These are phyloP conservation scores for Jamesozyma spencerorum DNA, from an alignment of 805 yeast species.

Conservation along the genomic window DNA sequence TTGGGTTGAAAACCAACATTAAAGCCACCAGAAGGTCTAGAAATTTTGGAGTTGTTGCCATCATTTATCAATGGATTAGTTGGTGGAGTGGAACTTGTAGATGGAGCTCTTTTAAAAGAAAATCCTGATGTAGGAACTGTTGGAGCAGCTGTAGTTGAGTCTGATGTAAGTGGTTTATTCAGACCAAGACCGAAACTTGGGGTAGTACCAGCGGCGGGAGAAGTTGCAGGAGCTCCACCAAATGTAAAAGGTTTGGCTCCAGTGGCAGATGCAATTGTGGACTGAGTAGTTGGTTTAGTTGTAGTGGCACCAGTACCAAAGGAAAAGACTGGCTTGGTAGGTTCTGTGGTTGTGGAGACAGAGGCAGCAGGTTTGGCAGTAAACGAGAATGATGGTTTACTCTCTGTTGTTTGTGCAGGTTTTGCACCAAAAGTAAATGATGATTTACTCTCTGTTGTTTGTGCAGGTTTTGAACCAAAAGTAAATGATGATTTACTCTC, in stretches of 20 bases:
- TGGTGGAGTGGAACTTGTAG: background rate
- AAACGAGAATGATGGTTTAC: conserved; percentile 11
- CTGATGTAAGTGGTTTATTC: background rate
- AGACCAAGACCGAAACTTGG: background rate
- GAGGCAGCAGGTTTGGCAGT: background rate
- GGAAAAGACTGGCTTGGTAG: background rate
- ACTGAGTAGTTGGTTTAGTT: background rate
- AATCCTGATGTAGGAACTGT: background rate
- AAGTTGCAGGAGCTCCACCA: background rate
- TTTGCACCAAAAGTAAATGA: no score
- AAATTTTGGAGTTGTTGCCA: conserved; percentile 1
- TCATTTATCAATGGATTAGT: conserved; percentile 6
- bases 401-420: background rate
- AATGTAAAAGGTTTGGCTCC: background rate
- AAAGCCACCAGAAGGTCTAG: conserved; percentile 1
- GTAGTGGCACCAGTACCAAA: conserved; percentile 1
- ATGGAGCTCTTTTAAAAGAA: background rate
- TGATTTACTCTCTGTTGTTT: background rate
- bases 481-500: background rate
- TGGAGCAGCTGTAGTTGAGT: background rate
- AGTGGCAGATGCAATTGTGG: background rate
- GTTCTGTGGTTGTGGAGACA: background rate
- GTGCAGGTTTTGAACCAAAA: conserved; percentile 4
- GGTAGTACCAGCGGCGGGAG: background rate
- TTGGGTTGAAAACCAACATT: background rate